Conservation (phyloP, 352 stramenopile genomes). For the Phytophthora syringae region DNA sequence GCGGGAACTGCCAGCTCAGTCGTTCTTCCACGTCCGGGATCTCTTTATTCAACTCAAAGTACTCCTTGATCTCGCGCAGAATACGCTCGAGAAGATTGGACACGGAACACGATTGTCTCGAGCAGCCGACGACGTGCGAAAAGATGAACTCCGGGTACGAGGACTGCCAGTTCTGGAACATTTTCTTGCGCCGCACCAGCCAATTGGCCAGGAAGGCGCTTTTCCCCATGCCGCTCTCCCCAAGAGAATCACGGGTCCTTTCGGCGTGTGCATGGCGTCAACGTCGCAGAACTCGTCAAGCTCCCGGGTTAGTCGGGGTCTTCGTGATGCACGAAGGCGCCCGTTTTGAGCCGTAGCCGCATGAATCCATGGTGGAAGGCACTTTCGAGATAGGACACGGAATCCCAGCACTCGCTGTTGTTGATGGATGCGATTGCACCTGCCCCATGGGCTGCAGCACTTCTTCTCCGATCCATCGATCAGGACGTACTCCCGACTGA, state of each 20-base stretch:
- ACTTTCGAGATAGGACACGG: slow-evolving; percentile 82
- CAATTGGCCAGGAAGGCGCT: slow-evolving; percentile 83
- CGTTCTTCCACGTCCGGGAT: slow-evolving; percentile 87
- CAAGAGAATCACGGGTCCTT: slow-evolving; percentile 79
- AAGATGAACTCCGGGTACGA: slow-evolving; percentile 91
- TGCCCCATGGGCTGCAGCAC: slow-evolving; percentile 17
- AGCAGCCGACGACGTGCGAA: slow-evolving; percentile 91
- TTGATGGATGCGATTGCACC: slow-evolving; percentile 18
- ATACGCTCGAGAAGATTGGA: slow-evolving; percentile 89
- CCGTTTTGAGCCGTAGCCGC: slow-evolving; percentile 63
- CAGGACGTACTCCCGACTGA: not conserved
- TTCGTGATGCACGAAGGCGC: slow-evolving; percentile 82
- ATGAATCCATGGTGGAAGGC: slow-evolving; percentile 87
- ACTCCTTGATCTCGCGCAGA: slow-evolving; percentile 88
- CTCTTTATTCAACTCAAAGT: slow-evolving; percentile 91
- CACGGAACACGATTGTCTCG: slow-evolving; percentile 84
- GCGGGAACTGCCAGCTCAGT: slow-evolving; percentile 91
- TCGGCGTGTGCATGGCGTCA: slow-evolving; percentile 84
- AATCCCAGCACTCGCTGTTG: slow-evolving; percentile 75
- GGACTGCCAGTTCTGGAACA: slow-evolving; percentile 87
- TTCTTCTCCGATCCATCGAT: slow-evolving; percentile 29
- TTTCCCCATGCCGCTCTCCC: slow-evolving; percentile 78
- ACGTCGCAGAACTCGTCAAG: slow-evolving; percentile 88
- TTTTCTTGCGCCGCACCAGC: slow-evolving; percentile 84
- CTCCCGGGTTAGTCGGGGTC: slow-evolving; percentile 67